Base-by-base conservation (phyloP, 2,329 filamentous ascomycete genomes). In the Niveomyces coronatus region DNA sequence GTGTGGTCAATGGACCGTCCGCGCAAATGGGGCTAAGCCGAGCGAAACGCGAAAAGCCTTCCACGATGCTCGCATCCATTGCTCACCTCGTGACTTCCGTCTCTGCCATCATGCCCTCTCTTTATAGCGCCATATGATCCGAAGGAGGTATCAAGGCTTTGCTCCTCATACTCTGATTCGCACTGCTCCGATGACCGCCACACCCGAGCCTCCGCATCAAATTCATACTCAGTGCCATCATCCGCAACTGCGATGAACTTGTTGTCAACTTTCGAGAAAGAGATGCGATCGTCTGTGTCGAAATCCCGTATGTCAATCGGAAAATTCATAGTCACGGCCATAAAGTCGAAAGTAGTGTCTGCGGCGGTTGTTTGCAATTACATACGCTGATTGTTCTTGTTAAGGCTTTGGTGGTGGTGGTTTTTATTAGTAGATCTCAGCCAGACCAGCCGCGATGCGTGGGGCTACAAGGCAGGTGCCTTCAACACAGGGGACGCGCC, bases 231-330 rank as follows among this genome's bases (percentile, higher is more conserved):
- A 44, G 77, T 74, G 37, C 85, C 86, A 54, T 91, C 79, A 33
- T 87, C 84, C 41, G 85, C 82, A 44, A 94, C 87, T 7, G 91
- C 76, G 37, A 91, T 75, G 63, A 81, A 89, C 55, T 86, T 89
- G 53, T 77, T 71, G 60, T 89, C 82, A 44, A 85, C 68, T 55
- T 76, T 83, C n/a, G 85, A 89, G 63, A 82, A 94, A 5, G 85
- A 89, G 53, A 94, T 84, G 49, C 88, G 82, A 19, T 84, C 74
- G 55, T 94, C 87, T 42, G 64, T 64, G 50, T 82, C 79, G 55
- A 94, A 93, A 33, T 82, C 72, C 40, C 74, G 69, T 11, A 73
- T 69, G 41, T 85, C 65, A 14, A 66, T 75, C 16, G 76, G 75
- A 40, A 79, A 76, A 9, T 61, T 42, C 3, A 48, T 22, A 23